A percentile compares a stretch with the other conserved stretches of the same genome.
Evolutionary conservation across 305 asterid species (phyloP).

Genomic region (Solanum hybrid): DNA sequence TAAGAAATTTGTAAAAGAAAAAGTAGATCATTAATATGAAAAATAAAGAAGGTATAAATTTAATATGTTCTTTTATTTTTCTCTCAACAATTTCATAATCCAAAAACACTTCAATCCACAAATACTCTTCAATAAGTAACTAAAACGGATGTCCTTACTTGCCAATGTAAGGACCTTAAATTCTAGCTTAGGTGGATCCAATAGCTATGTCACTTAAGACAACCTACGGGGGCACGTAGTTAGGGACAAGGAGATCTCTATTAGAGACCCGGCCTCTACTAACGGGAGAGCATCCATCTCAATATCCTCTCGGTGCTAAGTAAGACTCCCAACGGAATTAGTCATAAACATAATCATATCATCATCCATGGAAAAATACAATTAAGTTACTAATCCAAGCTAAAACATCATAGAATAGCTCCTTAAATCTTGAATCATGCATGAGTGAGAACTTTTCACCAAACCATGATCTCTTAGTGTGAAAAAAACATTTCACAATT

Average conservation of each 20-base stretch:
- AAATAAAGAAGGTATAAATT: too few relatives aligned
- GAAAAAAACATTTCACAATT: not conserved
- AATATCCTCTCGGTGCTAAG: not conserved
- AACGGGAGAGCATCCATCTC: not conserved
- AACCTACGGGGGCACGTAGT: not conserved
- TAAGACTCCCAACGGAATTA: not conserved
- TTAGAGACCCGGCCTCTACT: not conserved
- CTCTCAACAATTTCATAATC: too few relatives aligned
- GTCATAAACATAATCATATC: not conserved
- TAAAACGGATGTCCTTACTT: not conserved
- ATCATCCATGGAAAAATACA: not conserved
- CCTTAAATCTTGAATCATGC: not conserved
- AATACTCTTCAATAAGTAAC: too few relatives aligned
- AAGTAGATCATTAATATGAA: too few relatives aligned
- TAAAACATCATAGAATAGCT: not conserved
- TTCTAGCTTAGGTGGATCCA: not conserved
- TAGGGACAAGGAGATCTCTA: not conserved
- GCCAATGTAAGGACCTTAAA: not conserved
- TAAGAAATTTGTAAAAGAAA: too few relatives aligned
- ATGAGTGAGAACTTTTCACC: not conserved
- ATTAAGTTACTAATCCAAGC: not conserved
- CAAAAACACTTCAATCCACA: too few relatives aligned
- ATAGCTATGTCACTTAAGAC: not conserved
- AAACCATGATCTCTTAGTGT: not conserved
- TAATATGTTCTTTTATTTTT: too few relatives aligned